Conservation (phyloP, 1,284 basidiomycete species). For the Ustilago loliicola region DNA sequence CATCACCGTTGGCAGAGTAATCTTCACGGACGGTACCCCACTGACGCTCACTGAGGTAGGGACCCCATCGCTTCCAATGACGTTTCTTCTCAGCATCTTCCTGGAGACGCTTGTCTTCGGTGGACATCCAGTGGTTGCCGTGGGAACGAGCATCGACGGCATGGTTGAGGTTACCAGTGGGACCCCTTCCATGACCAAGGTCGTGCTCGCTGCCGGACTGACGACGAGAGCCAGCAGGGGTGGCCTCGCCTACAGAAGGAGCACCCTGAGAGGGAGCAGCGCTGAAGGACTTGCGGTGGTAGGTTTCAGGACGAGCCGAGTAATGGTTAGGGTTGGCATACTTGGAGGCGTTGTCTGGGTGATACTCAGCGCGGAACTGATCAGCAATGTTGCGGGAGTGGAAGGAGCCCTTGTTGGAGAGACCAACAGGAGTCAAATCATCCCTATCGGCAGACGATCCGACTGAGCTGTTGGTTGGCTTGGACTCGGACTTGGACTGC, state of each 20-base stretch:
- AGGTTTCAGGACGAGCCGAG: constrained; percentile 60
- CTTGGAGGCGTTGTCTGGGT: constrained; percentile 53
- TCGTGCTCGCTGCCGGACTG: constrained; percentile 46
- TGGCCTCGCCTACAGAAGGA: constrained; percentile 32
- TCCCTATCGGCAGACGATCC: constrained; percentile 14
- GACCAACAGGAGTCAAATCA: constrained; percentile 41
- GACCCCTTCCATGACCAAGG: constrained; percentile 51
- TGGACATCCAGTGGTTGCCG: constrained; percentile 53
- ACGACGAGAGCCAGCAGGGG: constrained; percentile 40
- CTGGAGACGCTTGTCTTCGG: constrained; percentile 72
- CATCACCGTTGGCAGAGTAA: constrained; percentile 94
- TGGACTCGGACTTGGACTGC: constrained; percentile 37
- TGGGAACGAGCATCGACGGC: constrained; percentile 44
- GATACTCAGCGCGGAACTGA: constrained; percentile 51
- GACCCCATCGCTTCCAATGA: constrained; percentile 99
- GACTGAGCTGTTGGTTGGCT: constrained; percentile 15
- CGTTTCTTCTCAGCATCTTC: constrained; percentile 78
- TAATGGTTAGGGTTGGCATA: constrained; percentile 64
- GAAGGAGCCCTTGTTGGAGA: constrained; percentile 49
- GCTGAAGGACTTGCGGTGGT: constrained; percentile 60
- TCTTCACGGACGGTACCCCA: constrained; percentile 99
- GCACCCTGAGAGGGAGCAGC: constrained; percentile 21
- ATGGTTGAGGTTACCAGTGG: constrained; percentile 45
- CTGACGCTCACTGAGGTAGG: constrained; percentile 95
- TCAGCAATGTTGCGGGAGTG: constrained; percentile 57